Evolutionary conservation across 2,329 filamentous ascomycete genomes (phyloP).

Genomic region (Penicillium sp.): DNA sequence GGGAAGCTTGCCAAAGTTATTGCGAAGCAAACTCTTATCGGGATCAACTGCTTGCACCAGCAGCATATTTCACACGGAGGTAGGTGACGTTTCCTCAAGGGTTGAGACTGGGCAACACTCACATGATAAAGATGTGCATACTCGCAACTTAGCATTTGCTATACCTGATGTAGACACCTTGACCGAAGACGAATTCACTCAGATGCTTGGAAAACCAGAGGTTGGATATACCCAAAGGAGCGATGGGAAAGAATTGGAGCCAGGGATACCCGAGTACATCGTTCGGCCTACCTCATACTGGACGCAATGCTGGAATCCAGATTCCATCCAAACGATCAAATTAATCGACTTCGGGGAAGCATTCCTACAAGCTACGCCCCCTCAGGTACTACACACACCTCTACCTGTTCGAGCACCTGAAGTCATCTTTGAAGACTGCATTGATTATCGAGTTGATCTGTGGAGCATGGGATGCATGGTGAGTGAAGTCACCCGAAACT

Average conservation of each 20-base stretch:
- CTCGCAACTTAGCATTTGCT: slow-evolving; percentile 30
- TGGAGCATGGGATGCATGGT: slow-evolving; percentile 44
- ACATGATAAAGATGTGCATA: slow-evolving; percentile 28
- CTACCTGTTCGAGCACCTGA: slow-evolving; percentile 40
- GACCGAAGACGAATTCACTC: too few species aligned
- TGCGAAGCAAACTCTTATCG: slow-evolving; percentile 42
- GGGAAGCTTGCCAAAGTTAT: slow-evolving; percentile 44
- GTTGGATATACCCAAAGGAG: slow-evolving; percentile 23
- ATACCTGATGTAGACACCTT: slow-evolving; percentile 16
- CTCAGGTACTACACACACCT: slow-evolving; percentile 36
- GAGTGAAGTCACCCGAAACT: slow-evolving; percentile 14
- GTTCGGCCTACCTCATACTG: slow-evolving; percentile 19
- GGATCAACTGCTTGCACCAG: slow-evolving; percentile 45
- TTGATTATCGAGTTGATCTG: slow-evolving; percentile 40
- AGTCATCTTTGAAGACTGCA: slow-evolving; percentile 37
- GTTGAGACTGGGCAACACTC: too few species aligned
- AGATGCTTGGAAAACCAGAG: too few species aligned
- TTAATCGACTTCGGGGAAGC: slow-evolving; percentile 45
- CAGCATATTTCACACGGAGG: slow-evolving; percentile 45
- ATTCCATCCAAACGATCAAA: slow-evolving; percentile 22
- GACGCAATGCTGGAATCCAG: slow-evolving; percentile 11
- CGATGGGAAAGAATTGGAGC: slow-evolving; percentile 25
- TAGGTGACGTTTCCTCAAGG: too few species aligned
- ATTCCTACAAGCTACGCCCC: slow-evolving; percentile 26
- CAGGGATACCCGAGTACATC: slow-evolving; percentile 27